phyloP scores from a whole-genome alignment of 495 filamentous ascomycete genomes.

The Tuber brumale region DNA sequence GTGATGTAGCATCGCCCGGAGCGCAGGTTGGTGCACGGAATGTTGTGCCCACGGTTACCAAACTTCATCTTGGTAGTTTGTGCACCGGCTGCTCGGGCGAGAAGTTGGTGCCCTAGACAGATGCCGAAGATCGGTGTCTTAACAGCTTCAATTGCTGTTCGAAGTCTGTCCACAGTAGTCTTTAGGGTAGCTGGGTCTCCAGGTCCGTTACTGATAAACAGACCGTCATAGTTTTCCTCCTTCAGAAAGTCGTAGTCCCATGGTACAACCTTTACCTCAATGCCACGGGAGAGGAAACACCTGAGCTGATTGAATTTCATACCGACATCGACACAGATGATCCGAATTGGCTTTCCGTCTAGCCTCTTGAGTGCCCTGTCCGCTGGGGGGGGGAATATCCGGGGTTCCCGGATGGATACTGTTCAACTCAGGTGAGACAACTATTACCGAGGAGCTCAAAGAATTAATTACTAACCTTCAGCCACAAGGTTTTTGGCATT shows the following conservation, averaged over 20 bases:
- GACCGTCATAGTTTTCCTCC: slow-evolving; percentile 63
- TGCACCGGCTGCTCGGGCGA: slow-evolving; percentile 84
- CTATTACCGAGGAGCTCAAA: background rate
- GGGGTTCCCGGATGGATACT: slow-evolving; percentile 83
- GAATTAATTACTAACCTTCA: slow-evolving; percentile 63
- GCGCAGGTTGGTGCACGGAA: slow-evolving; percentile 89
- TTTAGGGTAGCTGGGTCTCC: slow-evolving; percentile 85
- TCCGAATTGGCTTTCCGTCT: slow-evolving; percentile 73
- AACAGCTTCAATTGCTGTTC: slow-evolving; percentile 62
- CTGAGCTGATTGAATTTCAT: slow-evolving; percentile 96
- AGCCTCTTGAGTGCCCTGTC: slow-evolving; percentile 68
- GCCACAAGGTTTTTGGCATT: slow-evolving; percentile 85
- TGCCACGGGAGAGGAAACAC: slow-evolving; percentile 82
- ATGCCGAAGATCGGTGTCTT: slow-evolving; percentile 90
- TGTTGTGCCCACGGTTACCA: slow-evolving; percentile 97
- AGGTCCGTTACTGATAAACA: slow-evolving; percentile 96
- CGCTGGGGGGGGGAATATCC: slow-evolving; percentile 67
- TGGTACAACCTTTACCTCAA: slow-evolving; percentile 89
- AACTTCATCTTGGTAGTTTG: slow-evolving; percentile 94
- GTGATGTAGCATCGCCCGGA: slow-evolving; percentile 97
- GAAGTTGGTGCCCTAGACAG: slow-evolving; percentile 90
- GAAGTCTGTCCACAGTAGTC: slow-evolving; percentile 67
- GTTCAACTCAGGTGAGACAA: slow-evolving; percentile 18
- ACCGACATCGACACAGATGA: slow-evolving; percentile 90
- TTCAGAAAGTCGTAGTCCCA: slow-evolving; percentile 71